Conservation (phyloP, 768 basidiomycete genomes). For the Pleurotus platypus region DNA sequence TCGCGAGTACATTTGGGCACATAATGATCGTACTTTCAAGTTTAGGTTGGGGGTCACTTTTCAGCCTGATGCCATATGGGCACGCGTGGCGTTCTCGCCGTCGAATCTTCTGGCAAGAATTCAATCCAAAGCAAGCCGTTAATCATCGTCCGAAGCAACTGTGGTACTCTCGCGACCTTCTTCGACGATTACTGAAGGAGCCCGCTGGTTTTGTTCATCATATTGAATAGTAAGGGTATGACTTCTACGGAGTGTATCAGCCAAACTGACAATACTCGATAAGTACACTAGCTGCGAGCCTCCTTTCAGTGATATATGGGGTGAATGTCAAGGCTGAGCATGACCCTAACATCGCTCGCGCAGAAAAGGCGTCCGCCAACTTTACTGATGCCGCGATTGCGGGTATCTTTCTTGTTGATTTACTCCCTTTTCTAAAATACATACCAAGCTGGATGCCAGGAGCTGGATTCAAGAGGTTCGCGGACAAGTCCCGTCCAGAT, state of each 20-base stretch:
- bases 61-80: constrained; percentile 28
- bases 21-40: neutral
- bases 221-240: constrained; percentile 5
- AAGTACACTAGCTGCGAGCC: constrained; percentile 22
- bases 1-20: neutral
- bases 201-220: constrained; percentile 23
- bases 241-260: too few species aligned
- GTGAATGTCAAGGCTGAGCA: constrained; percentile 25
- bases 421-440: neutral
- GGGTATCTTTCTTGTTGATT: constrained; percentile 23
- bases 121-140: constrained; percentile 22
- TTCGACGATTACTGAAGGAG: constrained; percentile 19
- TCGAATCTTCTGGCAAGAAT: constrained; percentile 29
- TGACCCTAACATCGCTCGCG: constrained; percentile 24
- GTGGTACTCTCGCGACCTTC: constrained; percentile 24
- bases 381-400: constrained; percentile 20
- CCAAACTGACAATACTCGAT: neutral
- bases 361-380: constrained; percentile 23
- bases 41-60: constrained; percentile 18
- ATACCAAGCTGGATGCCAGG: constrained; percentile 9
- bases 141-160: constrained; percentile 28
- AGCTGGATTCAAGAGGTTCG: neutral
- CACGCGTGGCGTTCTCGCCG: constrained; percentile 32
- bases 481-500: neutral
- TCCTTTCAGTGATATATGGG: constrained; percentile 27